Base-by-base conservation (phyloP, 2,329 filamentous ascomycete species). In the Pseudomassariella vexata region DNA sequence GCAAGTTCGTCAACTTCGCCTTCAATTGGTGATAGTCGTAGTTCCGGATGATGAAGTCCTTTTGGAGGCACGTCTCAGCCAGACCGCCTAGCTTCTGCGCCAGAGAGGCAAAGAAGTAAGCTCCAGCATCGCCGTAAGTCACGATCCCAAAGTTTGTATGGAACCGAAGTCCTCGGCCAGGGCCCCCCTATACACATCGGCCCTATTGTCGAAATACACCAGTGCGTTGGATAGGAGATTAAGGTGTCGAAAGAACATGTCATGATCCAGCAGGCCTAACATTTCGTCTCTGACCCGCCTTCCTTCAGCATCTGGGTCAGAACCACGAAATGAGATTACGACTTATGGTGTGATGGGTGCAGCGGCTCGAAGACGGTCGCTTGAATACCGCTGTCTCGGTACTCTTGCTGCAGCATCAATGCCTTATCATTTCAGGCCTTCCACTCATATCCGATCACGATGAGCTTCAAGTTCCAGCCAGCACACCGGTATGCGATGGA, bases 241-340 rank as follows among this genome's bases (percentile, higher is more conserved):
- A 26, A 79, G 62, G 2, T 68, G 72, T 2, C 70, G 65, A 49
- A 79, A 79, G 50, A 80, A 79, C 1, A 76, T 80, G 43, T 80
- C 76, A 45, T 80, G 75, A 46, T 80, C 75, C 23, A 79, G 64
- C 27, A 79, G 58, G 28, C 65, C 68, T 9, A 67, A 63, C 76
- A 79, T n/a, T n/a, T n/a, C n/a, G n/a, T n/a, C n/a, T n/a, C n/a
- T n/a, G n/a, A n/a, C n/a, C n/a, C n/a, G n/a, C n/a, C n/a, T n/a
- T n/a, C n/a, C n/a, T n/a, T n/a, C n/a, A n/a, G n/a, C n/a, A n/a
- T n/a, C n/a, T n/a, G n/a, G n/a, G n/a, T n/a, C n/a, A n/a, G n/a
- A n/a, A n/a, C n/a, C n/a, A n/a, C n/a, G n/a, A n/a, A n/a, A n/a
- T n/a, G n/a, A n/a, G n/a, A n/a, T n/a, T n/a, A n/a, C n/a, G n/a